These are phyloP conservation scores for Acacia crassicarpa DNA, from an alignment of 306 rosid genomes.

Conservation along the genomic window DNA sequence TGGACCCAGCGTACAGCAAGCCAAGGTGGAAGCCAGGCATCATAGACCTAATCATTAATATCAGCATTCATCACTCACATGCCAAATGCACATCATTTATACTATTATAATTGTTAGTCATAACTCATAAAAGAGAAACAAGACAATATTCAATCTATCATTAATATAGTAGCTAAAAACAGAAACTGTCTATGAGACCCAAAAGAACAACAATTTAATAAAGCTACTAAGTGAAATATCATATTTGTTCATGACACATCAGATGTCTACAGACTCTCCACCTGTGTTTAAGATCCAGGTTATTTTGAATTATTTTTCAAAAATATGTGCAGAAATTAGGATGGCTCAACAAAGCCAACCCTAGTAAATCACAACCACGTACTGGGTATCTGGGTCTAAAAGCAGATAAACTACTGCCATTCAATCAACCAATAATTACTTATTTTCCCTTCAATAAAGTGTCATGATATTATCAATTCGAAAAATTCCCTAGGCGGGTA, in stretches of 20 bases:
- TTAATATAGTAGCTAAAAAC: neutral
- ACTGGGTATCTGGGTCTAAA: neutral
- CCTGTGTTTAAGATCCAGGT: neutral
- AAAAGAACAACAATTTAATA: neutral
- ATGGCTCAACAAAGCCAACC: slow-evolving; percentile 3
- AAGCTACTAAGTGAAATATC: neutral
- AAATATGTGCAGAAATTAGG: neutral
- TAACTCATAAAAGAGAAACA: neutral
- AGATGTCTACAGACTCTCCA: neutral
- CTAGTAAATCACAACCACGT: neutral
- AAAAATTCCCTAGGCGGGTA: slow-evolving; percentile 2
- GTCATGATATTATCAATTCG: neutral
- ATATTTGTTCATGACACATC: neutral
- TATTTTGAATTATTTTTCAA: neutral
- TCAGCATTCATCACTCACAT: slow-evolving; percentile 27
- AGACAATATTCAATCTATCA: neutral
- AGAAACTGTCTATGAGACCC: neutral
- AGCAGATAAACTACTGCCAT: neutral
- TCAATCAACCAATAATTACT: neutral
- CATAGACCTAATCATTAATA: slow-evolving; percentile 63
- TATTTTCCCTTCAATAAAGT: neutral
- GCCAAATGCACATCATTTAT: neutral
- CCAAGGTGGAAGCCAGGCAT: slow-evolving; percentile 96
- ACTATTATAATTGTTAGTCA: slow-evolving; percentile 1
- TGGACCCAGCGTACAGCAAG: slow-evolving; percentile 62